Percentiles rank a stretch among this genome's conserved stretches.
These are phyloP conservation scores for Chaetomium globosum DNA, from an alignment of 2,329 filamentous ascomycete genomes.

Conservation along the genomic window DNA sequence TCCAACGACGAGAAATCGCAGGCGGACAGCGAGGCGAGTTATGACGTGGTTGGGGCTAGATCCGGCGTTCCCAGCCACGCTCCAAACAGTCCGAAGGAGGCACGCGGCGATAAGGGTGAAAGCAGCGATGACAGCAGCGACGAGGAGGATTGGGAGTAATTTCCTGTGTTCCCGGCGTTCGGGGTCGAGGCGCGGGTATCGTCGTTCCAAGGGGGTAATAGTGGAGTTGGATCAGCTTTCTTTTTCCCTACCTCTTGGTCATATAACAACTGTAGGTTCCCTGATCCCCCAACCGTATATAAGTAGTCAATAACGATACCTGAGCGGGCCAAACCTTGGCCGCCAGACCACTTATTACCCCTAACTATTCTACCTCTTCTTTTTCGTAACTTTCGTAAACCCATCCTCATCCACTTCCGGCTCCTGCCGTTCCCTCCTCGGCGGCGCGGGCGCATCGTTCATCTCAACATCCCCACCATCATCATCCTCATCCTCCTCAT, in stretches of 20 bases:
- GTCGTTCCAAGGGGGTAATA: conserved; percentile 2
- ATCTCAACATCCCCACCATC: conserved; percentile 65
- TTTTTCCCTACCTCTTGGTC: conserved; percentile 1
- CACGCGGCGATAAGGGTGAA: conserved; percentile 51
- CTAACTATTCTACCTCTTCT: conserved; percentile 57
- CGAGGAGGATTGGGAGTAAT: conserved; percentile 75
- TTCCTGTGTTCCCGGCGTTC: conserved; percentile 8
- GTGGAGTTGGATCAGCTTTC: conserved; percentile 21
- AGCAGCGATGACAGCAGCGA: conserved; percentile 61
- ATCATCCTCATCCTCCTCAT: conserved; percentile 54
- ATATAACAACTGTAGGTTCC: background rate
- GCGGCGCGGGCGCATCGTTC: conserved; percentile 65
- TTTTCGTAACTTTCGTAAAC: conserved; percentile 73
- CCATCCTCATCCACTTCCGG: conserved; percentile 80
- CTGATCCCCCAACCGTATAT: background rate
- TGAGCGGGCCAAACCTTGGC: background rate
- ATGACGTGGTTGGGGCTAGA: conserved; percentile 82
- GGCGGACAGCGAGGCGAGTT: conserved; percentile 91
- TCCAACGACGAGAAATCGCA: conserved; percentile 90
- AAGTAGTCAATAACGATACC: background rate
- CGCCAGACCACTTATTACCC: background rate
- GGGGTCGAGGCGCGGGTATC: conserved; percentile 6
- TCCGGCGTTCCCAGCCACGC: conserved; percentile 78
- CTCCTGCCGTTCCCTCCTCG: conserved; percentile 59
- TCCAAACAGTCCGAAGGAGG: conserved; percentile 65